Conservation (phyloP, 108 stramenopile genomes). For the Seminavis robusta region DNA sequence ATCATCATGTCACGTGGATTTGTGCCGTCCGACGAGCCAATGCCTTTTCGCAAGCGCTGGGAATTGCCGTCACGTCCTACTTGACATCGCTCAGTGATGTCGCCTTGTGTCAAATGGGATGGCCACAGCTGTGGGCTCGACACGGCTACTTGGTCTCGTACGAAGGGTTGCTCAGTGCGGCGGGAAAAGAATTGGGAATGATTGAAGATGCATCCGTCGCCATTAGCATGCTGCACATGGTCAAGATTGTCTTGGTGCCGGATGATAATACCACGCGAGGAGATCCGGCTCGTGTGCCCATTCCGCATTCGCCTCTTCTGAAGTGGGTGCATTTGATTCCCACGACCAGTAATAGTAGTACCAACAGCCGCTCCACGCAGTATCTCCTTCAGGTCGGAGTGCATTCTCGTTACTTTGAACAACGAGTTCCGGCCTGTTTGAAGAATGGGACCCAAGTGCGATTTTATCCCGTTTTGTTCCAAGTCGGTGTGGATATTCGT, state of each 20-base stretch:
- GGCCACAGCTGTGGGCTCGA: conserved; percentile 66
- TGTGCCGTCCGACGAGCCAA: conserved; percentile 76
- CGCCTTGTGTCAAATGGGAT: conserved; percentile 30
- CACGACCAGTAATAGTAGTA: no score
- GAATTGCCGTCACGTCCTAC: conserved; percentile 73
- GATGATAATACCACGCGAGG: conserved; percentile 20
- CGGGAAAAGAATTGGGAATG: conserved; percentile 88
- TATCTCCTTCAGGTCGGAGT: conserved; percentile 68
- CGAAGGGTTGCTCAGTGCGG: conserved; percentile 83
- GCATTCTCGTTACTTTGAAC: conserved; percentile 53
- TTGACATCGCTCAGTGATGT: conserved; percentile 63
- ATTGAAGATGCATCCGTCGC: conserved; percentile 86
- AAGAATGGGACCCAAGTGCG: conserved; percentile 54
- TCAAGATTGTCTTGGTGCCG: conserved; percentile 51
- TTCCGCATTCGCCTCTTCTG: conserved; percentile 64
- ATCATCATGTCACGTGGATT: conserved; percentile 77
- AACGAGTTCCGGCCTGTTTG: conserved; percentile 63
- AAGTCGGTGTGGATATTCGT: conserved; percentile 90
- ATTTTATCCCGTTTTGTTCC: conserved; percentile 78
- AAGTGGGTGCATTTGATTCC: conserved; percentile 55
- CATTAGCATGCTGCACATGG: conserved; percentile 81
- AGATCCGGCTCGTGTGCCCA: conserved; percentile 25
- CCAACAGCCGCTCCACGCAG: conserved; percentile 20
- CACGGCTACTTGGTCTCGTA: conserved; percentile 86
- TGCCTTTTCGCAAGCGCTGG: conserved; percentile 81